Percentiles rank a stretch among this genome's conserved stretches.
phyloP scores from a whole-genome alignment of 1,284 basidiomycete species.

The Ustilago hordei region DNA sequence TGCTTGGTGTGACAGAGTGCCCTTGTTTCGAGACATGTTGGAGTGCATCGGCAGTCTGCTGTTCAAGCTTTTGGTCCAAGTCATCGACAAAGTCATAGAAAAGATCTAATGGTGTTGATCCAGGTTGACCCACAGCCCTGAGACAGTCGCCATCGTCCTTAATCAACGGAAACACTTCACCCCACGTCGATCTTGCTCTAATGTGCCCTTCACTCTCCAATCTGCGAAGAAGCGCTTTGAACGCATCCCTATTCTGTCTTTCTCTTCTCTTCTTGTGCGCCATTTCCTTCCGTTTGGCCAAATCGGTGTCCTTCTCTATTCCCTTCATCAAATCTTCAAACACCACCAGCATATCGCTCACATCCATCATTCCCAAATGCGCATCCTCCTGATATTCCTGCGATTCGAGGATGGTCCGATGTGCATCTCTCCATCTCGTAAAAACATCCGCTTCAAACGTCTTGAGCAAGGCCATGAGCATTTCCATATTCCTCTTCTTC shows the following conservation, averaged over 20 bases:
- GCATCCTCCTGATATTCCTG: conserved; percentile 58
- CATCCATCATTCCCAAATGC: conserved; percentile 52
- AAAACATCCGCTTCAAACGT: conserved; percentile 64
- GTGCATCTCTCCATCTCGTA: conserved; percentile 68
- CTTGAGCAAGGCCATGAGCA: conserved; percentile 62
- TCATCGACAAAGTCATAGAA: conserved; percentile 94
- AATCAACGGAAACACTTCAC: conserved; percentile 83
- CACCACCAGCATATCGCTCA: conserved; percentile 61
- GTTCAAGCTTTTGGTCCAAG: conserved; percentile 85
- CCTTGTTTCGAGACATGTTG: conserved; percentile 75
- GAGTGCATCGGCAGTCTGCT: conserved; percentile 77
- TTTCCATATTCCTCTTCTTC: conserved; percentile 56
- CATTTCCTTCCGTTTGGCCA: conserved; percentile 24
- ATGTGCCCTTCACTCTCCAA: conserved; percentile 79
- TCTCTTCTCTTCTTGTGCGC: conserved; percentile 37
- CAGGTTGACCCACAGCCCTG: conserved; percentile 86
- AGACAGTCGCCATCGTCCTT: conserved; percentile 83
- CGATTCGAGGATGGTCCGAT: conserved; percentile 61
- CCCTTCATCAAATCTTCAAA: conserved; percentile 63
- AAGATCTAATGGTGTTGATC: conserved; percentile 91
- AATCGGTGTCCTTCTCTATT: conserved; percentile 57
- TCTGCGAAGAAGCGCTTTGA: conserved; percentile 78
- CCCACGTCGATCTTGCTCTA: conserved; percentile 88
- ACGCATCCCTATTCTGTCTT: conserved; percentile 59
- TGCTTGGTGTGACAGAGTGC: conserved; percentile 71